These are phyloP conservation scores for Anastatica hierochuntica DNA, from an alignment of 345 rosid species.

Conservation along the genomic window DNA sequence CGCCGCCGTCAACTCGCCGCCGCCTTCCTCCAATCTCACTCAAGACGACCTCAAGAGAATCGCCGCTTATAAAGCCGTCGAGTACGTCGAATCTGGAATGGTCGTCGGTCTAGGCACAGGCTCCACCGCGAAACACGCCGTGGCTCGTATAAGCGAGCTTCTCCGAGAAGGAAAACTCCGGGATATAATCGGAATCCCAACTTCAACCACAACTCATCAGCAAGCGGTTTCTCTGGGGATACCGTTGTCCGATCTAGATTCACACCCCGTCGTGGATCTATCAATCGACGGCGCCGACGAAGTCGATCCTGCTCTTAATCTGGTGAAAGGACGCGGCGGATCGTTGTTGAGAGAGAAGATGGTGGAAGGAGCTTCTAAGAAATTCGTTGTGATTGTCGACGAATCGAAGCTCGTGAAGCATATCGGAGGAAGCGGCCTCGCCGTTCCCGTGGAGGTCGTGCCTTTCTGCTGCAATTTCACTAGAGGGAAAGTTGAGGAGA, in stretches of 20 bases:
- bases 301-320: slow-evolving; percentile 67
- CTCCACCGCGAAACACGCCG: slow-evolving; percentile 91
- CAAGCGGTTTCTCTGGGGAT: slow-evolving; percentile 79
- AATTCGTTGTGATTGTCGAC: slow-evolving; percentile 66
- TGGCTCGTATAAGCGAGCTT: slow-evolving; percentile 72
- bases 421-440: slow-evolving; percentile 66
- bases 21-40: slow-evolving; percentile 30
- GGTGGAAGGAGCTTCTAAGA: slow-evolving; percentile 72
- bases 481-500: slow-evolving; percentile 31
- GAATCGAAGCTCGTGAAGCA: slow-evolving; percentile 51
- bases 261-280: slow-evolving; percentile 59
- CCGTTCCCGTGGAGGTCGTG: slow-evolving; percentile 77
- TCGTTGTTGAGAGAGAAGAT: slow-evolving; percentile 84
- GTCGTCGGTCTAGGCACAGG: slow-evolving; percentile 94
- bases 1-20: slow-evolving; percentile 20
- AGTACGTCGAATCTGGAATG: slow-evolving; percentile 89
- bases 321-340: slow-evolving; percentile 93
- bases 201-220: slow-evolving; percentile 62
- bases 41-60: slow-evolving; percentile 73
- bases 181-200: slow-evolving; percentile 71
- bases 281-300: slow-evolving; percentile 98
- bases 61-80: slow-evolving; percentile 88
- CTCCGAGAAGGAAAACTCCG: slow-evolving; percentile 57
- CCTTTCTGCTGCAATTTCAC: slow-evolving; percentile 81
- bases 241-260: slow-evolving; percentile 71